Percentiles rank a stretch among this genome's conserved stretches.
These are phyloP conservation scores for Penicillium tannophilum DNA, from an alignment of 495 filamentous ascomycete genomes.

Conservation along the genomic window DNA sequence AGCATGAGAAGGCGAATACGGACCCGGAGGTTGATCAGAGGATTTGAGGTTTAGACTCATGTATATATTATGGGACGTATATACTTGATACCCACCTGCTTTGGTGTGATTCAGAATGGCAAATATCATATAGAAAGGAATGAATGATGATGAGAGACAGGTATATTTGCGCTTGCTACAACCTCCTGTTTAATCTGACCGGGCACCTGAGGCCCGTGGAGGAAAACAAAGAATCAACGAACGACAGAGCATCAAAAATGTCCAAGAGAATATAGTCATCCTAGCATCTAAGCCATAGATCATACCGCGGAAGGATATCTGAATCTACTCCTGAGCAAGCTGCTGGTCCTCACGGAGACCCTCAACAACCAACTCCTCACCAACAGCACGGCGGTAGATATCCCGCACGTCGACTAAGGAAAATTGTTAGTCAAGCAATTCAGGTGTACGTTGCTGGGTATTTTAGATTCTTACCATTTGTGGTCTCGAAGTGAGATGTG, in stretches of 20 bases:
- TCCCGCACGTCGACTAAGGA: conserved; percentile 82
- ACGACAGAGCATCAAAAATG: conserved; percentile 25
- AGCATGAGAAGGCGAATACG: conserved; percentile 70
- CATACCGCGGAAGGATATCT: conserved; percentile 28
- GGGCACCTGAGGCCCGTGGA: conserved; percentile 11
- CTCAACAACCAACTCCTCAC: conserved; percentile 78
- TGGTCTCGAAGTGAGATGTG: conserved; percentile 96
- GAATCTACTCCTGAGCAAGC: conserved; percentile 53
- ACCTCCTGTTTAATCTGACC: conserved; percentile 16
- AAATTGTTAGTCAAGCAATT: conserved; percentile 9
- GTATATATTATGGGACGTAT: background rate
- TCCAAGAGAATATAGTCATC: conserved; percentile 37
- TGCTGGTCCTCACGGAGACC: conserved; percentile 55
- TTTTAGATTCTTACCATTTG: conserved; percentile 54
- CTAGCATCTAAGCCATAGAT: conserved; percentile 37
- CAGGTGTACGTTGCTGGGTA: background rate
- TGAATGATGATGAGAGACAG: conserved; percentile 13
- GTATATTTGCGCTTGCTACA: conserved; percentile 26
- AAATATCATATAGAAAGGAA: background rate
- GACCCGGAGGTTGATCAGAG: conserved; percentile 47
- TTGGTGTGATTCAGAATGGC: background rate
- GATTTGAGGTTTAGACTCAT: conserved; percentile 17
- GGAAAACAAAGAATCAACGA: conserved; percentile 18
- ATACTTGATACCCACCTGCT: conserved; percentile 3
- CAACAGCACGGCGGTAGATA: conserved; percentile 84